Evolutionary conservation across 495 filamentous ascomycete species (phyloP), one percentile per base, ranked within the genome.

Genomic region (Hypoxylon crocopeplum): DNA sequence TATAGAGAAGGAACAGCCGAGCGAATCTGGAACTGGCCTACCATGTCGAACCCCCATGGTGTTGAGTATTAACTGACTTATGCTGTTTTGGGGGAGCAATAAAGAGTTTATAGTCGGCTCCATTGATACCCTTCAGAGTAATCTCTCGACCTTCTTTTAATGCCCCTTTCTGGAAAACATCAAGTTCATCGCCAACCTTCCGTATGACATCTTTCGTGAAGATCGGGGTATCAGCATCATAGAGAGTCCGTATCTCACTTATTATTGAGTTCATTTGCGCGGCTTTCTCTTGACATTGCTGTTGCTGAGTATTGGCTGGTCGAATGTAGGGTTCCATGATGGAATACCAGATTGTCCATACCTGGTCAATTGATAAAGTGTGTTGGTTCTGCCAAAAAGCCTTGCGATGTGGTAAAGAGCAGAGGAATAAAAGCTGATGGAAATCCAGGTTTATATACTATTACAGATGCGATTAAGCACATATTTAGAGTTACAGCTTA

Each of bases 161-260:
- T 16, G 30, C 37, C 12, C 54, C 36, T 5, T 45, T 42, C 27
- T 44, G 45, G 33, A 49, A 45, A 42, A 24, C 22, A 5, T 37
- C 20, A 29, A 58, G 45, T 37, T 58, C 46, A 27, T 50, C 37
- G 25, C 45, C 54, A 25, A 58, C 25, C 32, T 50, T 42, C 6
- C 54, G 54, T 58, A 58, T 44, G 39, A 8, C 24, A 37, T 50
- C 54, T 38, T 58, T 58, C 5, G 54, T 58, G 41, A 46, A 58
- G 19, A 58, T 27, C 22, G 54, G 54, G 27, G 54, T 44, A 27
- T 37, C 45, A 22, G 45, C 45, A 44, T 58, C 54, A 44, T 58
- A 58, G 40, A 49, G 40, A 12, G 54, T 13, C 45, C 49, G 54
- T 7, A 58, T 49, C 46, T 58, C 54, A 27, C 40, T 3, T 27